Base-by-base conservation (phyloP, 768 basidiomycete genomes). In the Boletus vinaceobasis region DNA sequence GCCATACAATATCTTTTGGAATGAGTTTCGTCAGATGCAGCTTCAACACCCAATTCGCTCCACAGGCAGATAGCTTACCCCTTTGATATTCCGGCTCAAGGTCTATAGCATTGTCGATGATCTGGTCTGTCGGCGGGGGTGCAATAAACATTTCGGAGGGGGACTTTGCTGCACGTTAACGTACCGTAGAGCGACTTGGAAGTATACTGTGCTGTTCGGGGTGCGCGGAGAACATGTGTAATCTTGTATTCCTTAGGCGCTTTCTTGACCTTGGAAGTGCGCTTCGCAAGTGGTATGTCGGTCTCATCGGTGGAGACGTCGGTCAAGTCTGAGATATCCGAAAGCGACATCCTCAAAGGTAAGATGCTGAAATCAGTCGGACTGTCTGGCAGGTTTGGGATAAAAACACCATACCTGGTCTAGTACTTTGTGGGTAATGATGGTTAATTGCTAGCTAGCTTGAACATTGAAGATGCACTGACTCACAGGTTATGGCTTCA, bases 61-160 rank as follows among this genome's bases (percentile, higher is more conserved):
- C 13, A 21, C 21, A 44, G 32, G 5, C 14, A 37, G n/a, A 44
- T 11, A 8, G 49, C 72, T 37, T 48, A 82, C 85, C 81, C 65
- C 85, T 74, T 60, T 87, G 85, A 64, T 87, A 87, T 56, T 85
- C 83, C 0, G 85, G 85, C 55, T 87, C 75, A 8, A 87, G 72
- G 51, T 85, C 76, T 40, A 87, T 78, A 10, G 64, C 59, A 6
- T 70, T 74, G 5, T 78, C 67, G 4, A 73, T 60, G 31, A 85
- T 75, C 58, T 79, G 75, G 48, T 78, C 85, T 86, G 54, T 23
- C 14, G 10, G 37, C 3, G 17, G 26, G 38, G 1, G 36, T 42
- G 21, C 10, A 35, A 31, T 45, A 39, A 48, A 48, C 49, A 29
- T 43, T 19, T 37, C 19, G 19, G 48, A 49, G 33, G 14, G 11